Evolutionary conservation across 2,329 filamentous ascomycete genomes (phyloP).

Genomic region (Aspergillus quadrilineatus): DNA sequence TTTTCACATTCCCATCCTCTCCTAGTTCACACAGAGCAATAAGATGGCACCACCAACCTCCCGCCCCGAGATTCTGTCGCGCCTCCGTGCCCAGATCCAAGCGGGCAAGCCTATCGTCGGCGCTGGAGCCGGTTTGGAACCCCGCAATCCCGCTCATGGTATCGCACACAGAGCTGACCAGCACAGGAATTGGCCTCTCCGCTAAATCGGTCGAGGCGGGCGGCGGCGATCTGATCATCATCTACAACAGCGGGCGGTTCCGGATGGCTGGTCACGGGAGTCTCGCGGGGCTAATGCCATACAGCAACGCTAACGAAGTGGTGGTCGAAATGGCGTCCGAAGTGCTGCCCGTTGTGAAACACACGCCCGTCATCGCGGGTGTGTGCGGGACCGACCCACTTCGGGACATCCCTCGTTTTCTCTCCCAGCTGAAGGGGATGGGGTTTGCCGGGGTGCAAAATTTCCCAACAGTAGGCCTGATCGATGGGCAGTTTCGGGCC

Average conservation of each 20-base stretch:
- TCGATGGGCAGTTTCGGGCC: constrained; percentile 66
- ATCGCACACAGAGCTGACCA: background rate
- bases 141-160: background rate
- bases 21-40: background rate
- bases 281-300: constrained; percentile 68
- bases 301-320: constrained; percentile 68
- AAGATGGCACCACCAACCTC: constrained; percentile 59
- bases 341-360: constrained; percentile 63
- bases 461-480: constrained; percentile 70
- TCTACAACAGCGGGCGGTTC: constrained; percentile 71
- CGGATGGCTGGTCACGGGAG: constrained; percentile 71
- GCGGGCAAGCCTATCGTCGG: constrained; percentile 62
- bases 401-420: constrained; percentile 60
- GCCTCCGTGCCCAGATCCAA: constrained; percentile 55
- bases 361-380: constrained; percentile 67
- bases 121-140: constrained; percentile 58
- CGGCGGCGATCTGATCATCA: constrained; percentile 67
- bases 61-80: constrained; percentile 56
- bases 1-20: background rate
- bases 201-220: constrained; percentile 70
- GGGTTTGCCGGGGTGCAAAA: constrained; percentile 72
- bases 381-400: constrained; percentile 72
- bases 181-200: constrained; percentile 64
- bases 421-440: constrained; percentile 58
- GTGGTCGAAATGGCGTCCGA: constrained; percentile 69